Conservation (phyloP, 805 yeast genomes). For the Brettanomyces sp. region DNA sequence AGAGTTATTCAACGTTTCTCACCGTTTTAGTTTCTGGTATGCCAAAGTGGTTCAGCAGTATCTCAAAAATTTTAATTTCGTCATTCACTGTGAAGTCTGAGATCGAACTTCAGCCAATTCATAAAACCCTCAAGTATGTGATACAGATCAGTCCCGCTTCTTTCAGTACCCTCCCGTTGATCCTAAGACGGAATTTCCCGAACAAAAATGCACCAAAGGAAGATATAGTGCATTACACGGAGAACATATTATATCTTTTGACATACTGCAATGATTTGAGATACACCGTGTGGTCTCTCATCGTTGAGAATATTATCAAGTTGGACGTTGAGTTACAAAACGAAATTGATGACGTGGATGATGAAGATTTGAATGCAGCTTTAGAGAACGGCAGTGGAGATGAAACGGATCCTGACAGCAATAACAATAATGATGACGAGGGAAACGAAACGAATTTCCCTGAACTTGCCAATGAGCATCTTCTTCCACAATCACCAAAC, state of each 20-base stretch:
- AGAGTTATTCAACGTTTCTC: slow-evolving; percentile 60
- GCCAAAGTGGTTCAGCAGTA: slow-evolving; percentile 86
- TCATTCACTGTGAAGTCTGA: slow-evolving; percentile 37
- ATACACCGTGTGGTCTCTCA: slow-evolving; percentile 66
- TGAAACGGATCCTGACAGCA: slow-evolving; percentile 3
- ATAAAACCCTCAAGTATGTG: slow-evolving; percentile 54
- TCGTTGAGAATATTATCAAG: slow-evolving; percentile 72
- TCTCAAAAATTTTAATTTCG: slow-evolving; percentile 56
- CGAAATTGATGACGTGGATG: slow-evolving; percentile 78
- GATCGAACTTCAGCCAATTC: slow-evolving; percentile 35
- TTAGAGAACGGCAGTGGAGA: slow-evolving; percentile 22
- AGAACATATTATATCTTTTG: slow-evolving; percentile 50
- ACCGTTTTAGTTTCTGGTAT: slow-evolving; percentile 72
- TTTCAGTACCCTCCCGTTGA: slow-evolving; percentile 49
- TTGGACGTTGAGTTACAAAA: slow-evolving; percentile 89
- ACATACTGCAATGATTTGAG: slow-evolving; percentile 71
- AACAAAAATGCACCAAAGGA: slow-evolving; percentile 57
- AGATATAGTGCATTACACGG: slow-evolving; percentile 52
- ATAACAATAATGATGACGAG: slow-evolving; percentile 20
- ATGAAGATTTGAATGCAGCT: slow-evolving; percentile 50
- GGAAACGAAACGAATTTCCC: slow-evolving; percentile 26
- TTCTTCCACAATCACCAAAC: neutral
- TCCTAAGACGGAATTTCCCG: slow-evolving; percentile 60
- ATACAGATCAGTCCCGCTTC: slow-evolving; percentile 76
- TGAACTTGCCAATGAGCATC: slow-evolving; percentile 14